Percentiles rank a stretch among this genome's conserved stretches.
phyloP scores from a whole-genome alignment of 78 protist species.

The Dictyostelium purpureum region DNA sequence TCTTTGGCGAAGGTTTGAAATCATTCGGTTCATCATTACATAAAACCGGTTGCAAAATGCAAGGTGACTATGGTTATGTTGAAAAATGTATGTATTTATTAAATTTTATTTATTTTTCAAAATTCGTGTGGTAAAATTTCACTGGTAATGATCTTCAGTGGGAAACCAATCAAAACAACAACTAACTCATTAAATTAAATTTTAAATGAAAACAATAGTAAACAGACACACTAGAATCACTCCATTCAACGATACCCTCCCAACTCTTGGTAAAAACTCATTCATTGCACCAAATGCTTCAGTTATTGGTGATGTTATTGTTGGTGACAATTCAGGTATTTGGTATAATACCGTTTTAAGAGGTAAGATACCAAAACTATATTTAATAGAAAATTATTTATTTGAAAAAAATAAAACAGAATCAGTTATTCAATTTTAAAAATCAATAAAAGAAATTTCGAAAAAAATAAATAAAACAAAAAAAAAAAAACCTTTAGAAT shows the following conservation, averaged over 20 bases:
- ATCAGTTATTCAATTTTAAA: too few relatives aligned
- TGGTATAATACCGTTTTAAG: constrained; percentile 70
- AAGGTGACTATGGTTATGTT: constrained; percentile 66
- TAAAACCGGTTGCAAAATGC: constrained; percentile 36
- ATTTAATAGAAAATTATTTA: too few relatives aligned
- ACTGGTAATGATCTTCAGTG: too few relatives aligned
- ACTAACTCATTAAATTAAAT: too few relatives aligned
- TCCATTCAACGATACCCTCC: background rate
- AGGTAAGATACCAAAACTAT: constrained; percentile 17
- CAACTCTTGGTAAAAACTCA: constrained; percentile 27
- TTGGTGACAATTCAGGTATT: constrained; percentile 37
- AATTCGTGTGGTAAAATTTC: background rate
- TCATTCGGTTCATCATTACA: constrained; percentile 19
- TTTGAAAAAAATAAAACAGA: too few relatives aligned
- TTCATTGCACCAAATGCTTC: constrained; percentile 70
- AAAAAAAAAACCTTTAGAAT: background rate
- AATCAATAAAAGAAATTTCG: background rate
- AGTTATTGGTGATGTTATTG: constrained; percentile 64
- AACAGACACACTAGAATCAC: constrained; percentile 59
- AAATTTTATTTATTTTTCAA: background rate
- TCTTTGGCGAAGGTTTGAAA: constrained; percentile 28
- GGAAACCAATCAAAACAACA: background rate
- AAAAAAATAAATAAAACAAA: background rate
- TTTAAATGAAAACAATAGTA: background rate
- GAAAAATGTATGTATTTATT: constrained; percentile 48